Evolutionary conservation across 306 rosid species (phyloP), one percentile per base, ranked within the genome.

Genomic region (Hippophae tibetana): DNA sequence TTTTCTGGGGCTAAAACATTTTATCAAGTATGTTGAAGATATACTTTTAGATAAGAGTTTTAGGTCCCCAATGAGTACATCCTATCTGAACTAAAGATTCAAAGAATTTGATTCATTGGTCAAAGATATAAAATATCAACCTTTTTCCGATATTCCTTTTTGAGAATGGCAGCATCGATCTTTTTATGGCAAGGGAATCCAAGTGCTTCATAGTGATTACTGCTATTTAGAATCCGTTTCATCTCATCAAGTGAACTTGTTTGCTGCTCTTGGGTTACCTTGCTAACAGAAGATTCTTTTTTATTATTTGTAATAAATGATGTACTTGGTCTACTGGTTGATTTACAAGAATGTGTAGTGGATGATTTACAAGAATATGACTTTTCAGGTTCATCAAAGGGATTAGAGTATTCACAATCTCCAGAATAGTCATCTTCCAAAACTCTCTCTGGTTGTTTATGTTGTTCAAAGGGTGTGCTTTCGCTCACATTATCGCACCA

Each of bases 401-500:
- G 99, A 58, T 70, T 44, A 60, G 89, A 56, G 67, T 76, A 88
- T 53, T 82, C 89, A 75, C 81, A 69, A 69, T 86, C 85, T 71
- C 77, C 86, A 13, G 88, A 58, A 71, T 85, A 83, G 41, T 92
- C 95, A 43, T 85, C 90, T 63, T 81, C 96, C 38, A 73, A 26
- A 63, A 83, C 72, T 52, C 76, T 68, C 72, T 84, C 95, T 23
- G 99, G 51, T 62, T 79, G 81, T 61, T 85, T 87, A 66, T 54
- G 83, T 82, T 93, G 94, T 74, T 89, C 99, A 65, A 82, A 70
- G 64, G 79, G 87, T 8, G 84, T 49, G 57, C 70, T 84, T 71
- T 89, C 95, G 60, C 87, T 80, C 73, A 74, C 70, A 45, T 84
- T 84, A 78, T 93, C 99, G 81, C 86, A 89, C 95, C 85, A 84